phyloP scores from a whole-genome alignment of 2,329 filamentous ascomycete species.

The Grosmannia clavigera region DNA sequence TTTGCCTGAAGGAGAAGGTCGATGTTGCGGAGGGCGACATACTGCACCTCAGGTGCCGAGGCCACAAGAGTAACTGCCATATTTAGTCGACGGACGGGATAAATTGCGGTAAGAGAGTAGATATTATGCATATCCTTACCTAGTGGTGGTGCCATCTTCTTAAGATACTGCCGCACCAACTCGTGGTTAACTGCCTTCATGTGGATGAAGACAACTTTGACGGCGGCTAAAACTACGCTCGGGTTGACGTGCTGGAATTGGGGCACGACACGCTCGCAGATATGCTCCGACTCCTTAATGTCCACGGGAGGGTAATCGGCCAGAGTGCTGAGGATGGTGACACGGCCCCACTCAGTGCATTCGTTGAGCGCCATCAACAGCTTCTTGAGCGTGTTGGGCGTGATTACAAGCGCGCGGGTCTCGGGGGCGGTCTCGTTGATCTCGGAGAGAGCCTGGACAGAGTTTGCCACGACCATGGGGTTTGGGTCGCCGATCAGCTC shows the following conservation, averaged over 20 bases:
- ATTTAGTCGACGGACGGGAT: not conserved
- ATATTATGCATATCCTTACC: slow-evolving; percentile 40
- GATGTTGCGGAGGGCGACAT: slow-evolving; percentile 91
- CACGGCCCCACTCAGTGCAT: slow-evolving; percentile 95
- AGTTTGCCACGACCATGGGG: slow-evolving; percentile 98
- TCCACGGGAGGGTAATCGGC: slow-evolving; percentile 81
- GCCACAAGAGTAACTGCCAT: slow-evolving; percentile 77
- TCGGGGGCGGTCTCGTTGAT: slow-evolving; percentile 86
- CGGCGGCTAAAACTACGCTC: slow-evolving; percentile 90
- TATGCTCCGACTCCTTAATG: slow-evolving; percentile 92
- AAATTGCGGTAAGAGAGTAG: not conserved
- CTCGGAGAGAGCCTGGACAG: slow-evolving; percentile 83
- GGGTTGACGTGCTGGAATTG: slow-evolving; percentile 99
- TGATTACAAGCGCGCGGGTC: slow-evolving; percentile 75
- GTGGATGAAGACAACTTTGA: slow-evolving; percentile 95
- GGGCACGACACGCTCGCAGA: slow-evolving; percentile 88
- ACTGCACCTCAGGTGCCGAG: slow-evolving; percentile 92
- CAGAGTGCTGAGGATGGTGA: slow-evolving; percentile 82
- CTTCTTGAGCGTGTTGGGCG: slow-evolving; percentile 77
- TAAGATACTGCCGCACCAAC: slow-evolving; percentile 71
- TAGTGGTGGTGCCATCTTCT: slow-evolving; percentile 96
- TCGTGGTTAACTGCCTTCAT: slow-evolving; percentile 78
- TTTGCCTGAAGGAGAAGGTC: slow-evolving; percentile 92
- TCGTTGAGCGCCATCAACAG: slow-evolving; percentile 93
- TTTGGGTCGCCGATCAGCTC: slow-evolving; percentile 96